These are phyloP conservation scores for Nitzschia sp. DNA, from an alignment of 108 stramenopile genomes.

Conservation along the genomic window DNA sequence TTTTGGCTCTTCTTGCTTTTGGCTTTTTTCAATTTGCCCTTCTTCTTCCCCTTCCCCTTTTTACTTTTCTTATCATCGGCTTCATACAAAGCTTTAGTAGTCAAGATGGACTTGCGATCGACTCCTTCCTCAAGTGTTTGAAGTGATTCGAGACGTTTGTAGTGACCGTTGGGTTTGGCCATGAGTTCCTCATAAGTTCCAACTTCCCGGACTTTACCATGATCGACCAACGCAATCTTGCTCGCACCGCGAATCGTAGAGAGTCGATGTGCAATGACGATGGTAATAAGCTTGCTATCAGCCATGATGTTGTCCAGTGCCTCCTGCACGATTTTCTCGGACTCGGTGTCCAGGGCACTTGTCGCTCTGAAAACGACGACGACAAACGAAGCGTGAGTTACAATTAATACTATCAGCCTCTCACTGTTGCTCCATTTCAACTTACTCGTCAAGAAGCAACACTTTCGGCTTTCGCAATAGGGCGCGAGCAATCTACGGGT, in stretches of 20 bases:
- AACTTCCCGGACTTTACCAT: conserved; percentile 67
- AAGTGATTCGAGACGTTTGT: conserved; percentile 50
- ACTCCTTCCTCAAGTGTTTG: conserved; percentile 37
- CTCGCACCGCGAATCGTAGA: conserved; percentile 83
- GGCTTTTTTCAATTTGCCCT: conserved; percentile 20
- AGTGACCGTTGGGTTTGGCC: conserved; percentile 46
- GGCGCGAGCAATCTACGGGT: conserved; percentile 76
- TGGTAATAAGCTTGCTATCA: conserved; percentile 43
- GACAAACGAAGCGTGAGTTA: not conserved
- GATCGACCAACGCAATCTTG: conserved; percentile 78
- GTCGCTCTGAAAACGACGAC: conserved; percentile 29
- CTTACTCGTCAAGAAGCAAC: conserved; percentile 42
- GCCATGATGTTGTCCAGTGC: conserved; percentile 75
- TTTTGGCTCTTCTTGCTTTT: conserved; percentile 17
- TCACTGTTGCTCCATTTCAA: too few species aligned
- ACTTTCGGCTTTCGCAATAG: conserved; percentile 58
- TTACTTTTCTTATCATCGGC: conserved; percentile 32
- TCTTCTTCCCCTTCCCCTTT: conserved; percentile 36
- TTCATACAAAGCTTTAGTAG: conserved; percentile 22
- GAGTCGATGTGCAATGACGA: conserved; percentile 83
- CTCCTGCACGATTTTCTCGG: conserved; percentile 80
- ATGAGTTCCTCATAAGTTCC: conserved; percentile 87
- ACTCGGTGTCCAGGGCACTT: conserved; percentile 69
- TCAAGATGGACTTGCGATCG: conserved; percentile 3
- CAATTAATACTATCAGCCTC: too few species aligned